These are phyloP conservation scores for Rhynchosporium graminicola DNA, from an alignment of 2,329 filamentous ascomycete genomes.

Conservation along the genomic window DNA sequence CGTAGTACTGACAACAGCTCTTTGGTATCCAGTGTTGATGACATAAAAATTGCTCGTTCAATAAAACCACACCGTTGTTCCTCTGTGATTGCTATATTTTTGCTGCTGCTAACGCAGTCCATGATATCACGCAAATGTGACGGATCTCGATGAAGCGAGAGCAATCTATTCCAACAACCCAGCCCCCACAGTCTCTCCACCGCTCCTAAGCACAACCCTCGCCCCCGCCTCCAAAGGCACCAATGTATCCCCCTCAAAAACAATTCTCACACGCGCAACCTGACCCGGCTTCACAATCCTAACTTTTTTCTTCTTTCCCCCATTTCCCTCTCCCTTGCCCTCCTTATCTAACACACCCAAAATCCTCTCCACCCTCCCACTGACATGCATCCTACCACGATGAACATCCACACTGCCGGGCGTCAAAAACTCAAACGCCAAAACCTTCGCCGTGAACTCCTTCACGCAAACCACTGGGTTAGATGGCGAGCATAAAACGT, in stretches of 20 bases:
- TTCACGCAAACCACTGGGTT: conserved; percentile 70
- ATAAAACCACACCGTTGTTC: too few species aligned
- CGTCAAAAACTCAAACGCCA: conserved; percentile 87
- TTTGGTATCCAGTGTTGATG: too few species aligned
- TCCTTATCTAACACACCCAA: conserved; percentile 74
- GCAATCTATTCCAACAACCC: conserved; percentile 67
- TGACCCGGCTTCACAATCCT: conserved; percentile 78
- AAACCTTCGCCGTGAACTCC: conserved; percentile 76
- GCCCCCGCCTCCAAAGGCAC: conserved; percentile 80
- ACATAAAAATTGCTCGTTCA: too few species aligned
- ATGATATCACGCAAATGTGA: too few species aligned
- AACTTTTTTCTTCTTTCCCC: conserved; percentile 75
- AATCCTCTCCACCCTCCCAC: conserved; percentile 72
- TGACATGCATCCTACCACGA: conserved; percentile 76
- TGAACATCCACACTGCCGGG: conserved; percentile 91
- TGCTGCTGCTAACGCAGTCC: too few species aligned
- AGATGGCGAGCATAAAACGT: conserved; percentile 76
- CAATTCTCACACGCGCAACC: conserved; percentile 75
- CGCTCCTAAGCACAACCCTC: conserved; percentile 76
- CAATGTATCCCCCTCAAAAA: conserved; percentile 70
- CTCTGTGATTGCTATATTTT: too few species aligned
- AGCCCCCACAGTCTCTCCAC: conserved; percentile 83
- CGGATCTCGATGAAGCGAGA: too few species aligned
- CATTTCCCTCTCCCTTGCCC: background rate
- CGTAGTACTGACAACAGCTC: too few species aligned